Evolutionary conservation across 768 basidiomycete species (phyloP), one percentile per base, ranked within the genome.

Genomic region (Gelatoporia subvermispora): DNA sequence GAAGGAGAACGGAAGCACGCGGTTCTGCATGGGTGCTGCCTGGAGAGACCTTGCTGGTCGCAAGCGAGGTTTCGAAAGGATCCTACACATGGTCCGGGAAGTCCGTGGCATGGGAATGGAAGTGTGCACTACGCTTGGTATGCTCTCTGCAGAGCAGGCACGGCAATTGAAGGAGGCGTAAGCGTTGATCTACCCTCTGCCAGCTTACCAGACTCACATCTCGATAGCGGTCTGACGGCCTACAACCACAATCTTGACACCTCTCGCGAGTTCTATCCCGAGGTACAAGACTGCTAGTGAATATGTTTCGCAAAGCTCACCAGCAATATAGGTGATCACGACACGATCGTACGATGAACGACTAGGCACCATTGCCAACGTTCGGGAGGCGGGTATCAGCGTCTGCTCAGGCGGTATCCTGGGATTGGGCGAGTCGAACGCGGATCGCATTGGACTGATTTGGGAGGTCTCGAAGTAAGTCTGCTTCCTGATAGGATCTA

Each of bases 221-320:
- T 39, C 21, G 40, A 48, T 46, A 91, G 88, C 31, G 95, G 95
- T 24, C 70, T 98, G 60, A 96, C 93, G 40, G 95, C 95, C 2
- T 97, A 98, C 69, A 99, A 99, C 65, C 95, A 99, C 66, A 99
- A 99, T 67, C 80, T 99, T 47, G 95, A 99, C 67, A 99, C 95
- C 0, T 97, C 94, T 25, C 79, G 95, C 53, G 95, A 98, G 69
- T 93, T 85, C 69, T 98, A 98, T 65, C 95, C 95, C 17, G 74
- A 88, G 72, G 93, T 89, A 56, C 39, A 72, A 40, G 4, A n/a
- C 8, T 9, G 25, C 47, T 41, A 5, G 23, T 52, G 28, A 24
- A 53, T 51, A 21, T 23, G 3, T 35, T 16, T 44, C 18, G 44
- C 13, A 7, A 31, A 7, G 28, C 13, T 31, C 28, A 31, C 28